A percentile compares a stretch with the other conserved stretches of the same genome.
phyloP scores from a whole-genome alignment of 2,329 filamentous ascomycete genomes.

The Thielaviopsis euricoi region DNA sequence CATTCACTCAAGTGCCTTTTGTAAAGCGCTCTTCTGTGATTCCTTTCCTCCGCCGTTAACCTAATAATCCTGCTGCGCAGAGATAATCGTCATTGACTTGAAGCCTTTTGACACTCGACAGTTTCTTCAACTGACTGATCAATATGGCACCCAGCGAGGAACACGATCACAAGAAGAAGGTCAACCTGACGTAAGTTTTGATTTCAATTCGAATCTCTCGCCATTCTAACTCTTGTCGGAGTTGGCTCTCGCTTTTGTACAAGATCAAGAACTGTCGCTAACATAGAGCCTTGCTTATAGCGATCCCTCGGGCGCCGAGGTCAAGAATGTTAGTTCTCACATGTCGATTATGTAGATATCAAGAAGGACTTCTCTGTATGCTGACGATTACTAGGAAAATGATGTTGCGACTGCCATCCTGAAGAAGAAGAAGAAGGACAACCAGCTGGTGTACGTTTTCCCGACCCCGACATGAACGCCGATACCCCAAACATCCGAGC shows the following conservation, averaged over 20 bases:
- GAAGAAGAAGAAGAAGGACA: constrained; percentile 99
- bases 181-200: constrained; percentile 56
- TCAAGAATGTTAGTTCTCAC: constrained; percentile 51
- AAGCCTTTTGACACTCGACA: background rate
- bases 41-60: constrained; percentile 3
- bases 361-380: constrained; percentile 12
- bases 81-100: constrained; percentile 3
- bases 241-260: constrained; percentile 1
- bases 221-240: background rate
- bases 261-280: constrained; percentile 17
- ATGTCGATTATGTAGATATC: background rate
- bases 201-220: background rate
- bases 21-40: background rate
- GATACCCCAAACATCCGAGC: background rate
- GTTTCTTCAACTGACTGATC: constrained; percentile 15
- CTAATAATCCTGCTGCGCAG: constrained; percentile 11
- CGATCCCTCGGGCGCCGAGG: constrained; percentile 77
- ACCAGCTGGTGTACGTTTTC: constrained; percentile 74
- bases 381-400: constrained; percentile 47
- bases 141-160: constrained; percentile 49
- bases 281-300: constrained; percentile 29
- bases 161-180: constrained; percentile 64
- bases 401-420: constrained; percentile 91
- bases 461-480: constrained; percentile 1
- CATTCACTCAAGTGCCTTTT: background rate